Conservation (phyloP, 345 rosid species). For the Ceriops tagal region DNA sequence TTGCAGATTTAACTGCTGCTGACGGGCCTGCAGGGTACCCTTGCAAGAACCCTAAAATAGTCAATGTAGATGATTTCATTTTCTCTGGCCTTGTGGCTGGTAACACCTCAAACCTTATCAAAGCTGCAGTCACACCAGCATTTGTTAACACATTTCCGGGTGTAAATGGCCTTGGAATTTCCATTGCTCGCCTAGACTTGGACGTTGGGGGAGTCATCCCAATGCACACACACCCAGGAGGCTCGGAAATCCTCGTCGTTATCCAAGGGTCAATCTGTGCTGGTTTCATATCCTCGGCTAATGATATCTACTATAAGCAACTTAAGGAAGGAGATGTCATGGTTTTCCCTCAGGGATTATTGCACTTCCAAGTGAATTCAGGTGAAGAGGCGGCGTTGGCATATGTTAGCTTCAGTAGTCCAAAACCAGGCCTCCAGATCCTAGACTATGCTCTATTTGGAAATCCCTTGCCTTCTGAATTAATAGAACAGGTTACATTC, state of each 20-base stretch:
- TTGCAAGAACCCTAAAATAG: slow-evolving; percentile 53
- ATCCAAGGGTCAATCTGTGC: slow-evolving; percentile 59
- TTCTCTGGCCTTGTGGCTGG: slow-evolving; percentile 62
- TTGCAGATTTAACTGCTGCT: slow-evolving; percentile 48
- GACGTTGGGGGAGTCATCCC: slow-evolving; percentile 70
- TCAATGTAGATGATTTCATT: slow-evolving; percentile 59
- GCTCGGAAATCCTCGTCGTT: slow-evolving; percentile 52
- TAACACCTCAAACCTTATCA: slow-evolving; percentile 63
- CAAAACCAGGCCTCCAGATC: slow-evolving; percentile 73
- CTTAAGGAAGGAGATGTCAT: slow-evolving; percentile 59
- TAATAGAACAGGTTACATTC: slow-evolving; percentile 53
- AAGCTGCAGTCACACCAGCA: slow-evolving; percentile 76
- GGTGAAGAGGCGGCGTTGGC: slow-evolving; percentile 46
- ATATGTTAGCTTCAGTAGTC: slow-evolving; percentile 62
- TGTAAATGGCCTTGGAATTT: slow-evolving; percentile 68
- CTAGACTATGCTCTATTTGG: slow-evolving; percentile 61
- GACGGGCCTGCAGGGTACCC: slow-evolving; percentile 66
- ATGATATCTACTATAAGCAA: slow-evolving; percentile 49
- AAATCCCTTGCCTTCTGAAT: slow-evolving; percentile 55
- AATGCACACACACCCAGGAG: slow-evolving; percentile 83
- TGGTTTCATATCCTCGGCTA: slow-evolving; percentile 71
- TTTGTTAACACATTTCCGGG: slow-evolving; percentile 56
- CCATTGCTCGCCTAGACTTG: slow-evolving; percentile 72
- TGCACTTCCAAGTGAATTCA: slow-evolving; percentile 71
- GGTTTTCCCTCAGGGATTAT: slow-evolving; percentile 72